Base-by-base conservation (phyloP, 345 rosid species). In the Erucastrum elatum region DNA sequence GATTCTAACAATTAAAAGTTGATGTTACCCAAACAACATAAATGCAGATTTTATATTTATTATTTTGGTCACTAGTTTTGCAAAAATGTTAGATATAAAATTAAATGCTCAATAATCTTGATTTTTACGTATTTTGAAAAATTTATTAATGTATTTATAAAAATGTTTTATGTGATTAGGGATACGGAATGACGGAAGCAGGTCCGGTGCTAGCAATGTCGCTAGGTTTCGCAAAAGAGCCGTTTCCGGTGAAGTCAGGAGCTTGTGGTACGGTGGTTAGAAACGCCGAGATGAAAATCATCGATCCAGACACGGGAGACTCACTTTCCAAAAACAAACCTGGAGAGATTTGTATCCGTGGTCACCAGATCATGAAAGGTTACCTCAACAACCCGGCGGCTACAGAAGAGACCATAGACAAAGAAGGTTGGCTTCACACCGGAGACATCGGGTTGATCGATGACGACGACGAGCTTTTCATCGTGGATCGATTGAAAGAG, bases 131-230 rank as follows among this genome's bases (percentile, higher is more conserved):
- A n/a, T 15, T n/a, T 51, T 44, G 0, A 37, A 8, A 8, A 8
- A 8, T 3, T 37, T 37, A 8, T 37, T 7, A 37, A 37, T 37
- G 12, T 39, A 39, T 39, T 39, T 39, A 8, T 5, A 6, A 53
- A 53, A 53, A 6, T 53, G 59, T 53, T 53, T 6, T 6, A 53
- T 53, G 60, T 3, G 60, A 53, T 4, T 96, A 95, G 99, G 99
- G 95, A 0, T 93, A 88, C 66, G 98, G 97, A 29, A 94, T 90
- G 97, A 94, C 98, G 8, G 97, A 94, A 81, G 94, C 96, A 0
- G 96, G 97, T 6, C 93, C 94, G 1, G 93, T 92, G 29, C 72
- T 94, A 10, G 80, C 98, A 31, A 88, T 89, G 96, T 87, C 94
- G 55, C 41, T 87, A 66, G 89, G 92, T 8, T 92, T 94, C 27